Evolutionary conservation across 371 early-diverging fungal genomes (phyloP).

Genomic region (Mortierella sp.): DNA sequence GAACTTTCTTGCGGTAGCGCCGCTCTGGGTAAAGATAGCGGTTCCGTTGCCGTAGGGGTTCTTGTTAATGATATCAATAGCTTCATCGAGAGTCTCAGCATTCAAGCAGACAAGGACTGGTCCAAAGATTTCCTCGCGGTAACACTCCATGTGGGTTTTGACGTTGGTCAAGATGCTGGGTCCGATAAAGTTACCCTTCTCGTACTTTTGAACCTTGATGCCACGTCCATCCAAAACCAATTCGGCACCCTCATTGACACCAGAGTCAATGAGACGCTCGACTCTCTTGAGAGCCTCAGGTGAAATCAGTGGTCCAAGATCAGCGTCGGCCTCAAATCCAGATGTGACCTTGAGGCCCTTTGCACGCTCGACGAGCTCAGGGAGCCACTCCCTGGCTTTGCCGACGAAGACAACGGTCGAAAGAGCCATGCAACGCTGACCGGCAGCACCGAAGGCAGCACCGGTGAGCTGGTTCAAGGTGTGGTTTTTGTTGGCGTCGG

Average conservation of each 20-base stretch:
- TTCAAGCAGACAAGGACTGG: constrained; percentile 91
- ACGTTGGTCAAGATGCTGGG: constrained; percentile 92
- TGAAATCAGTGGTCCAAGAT: constrained; percentile 94
- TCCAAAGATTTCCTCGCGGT: constrained; percentile 97
- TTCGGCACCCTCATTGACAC: constrained; percentile 91
- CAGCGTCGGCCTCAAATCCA: constrained; percentile 90
- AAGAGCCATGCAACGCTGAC: constrained; percentile 96
- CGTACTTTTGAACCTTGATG: constrained; percentile 74
- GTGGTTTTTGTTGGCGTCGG: constrained; percentile 93
- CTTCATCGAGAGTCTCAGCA: constrained; percentile 92
- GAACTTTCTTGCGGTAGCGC: constrained; percentile 92
- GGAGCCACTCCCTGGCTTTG: constrained; percentile 87
- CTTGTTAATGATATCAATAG: constrained; percentile 90
- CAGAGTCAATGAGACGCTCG: constrained; percentile 85
- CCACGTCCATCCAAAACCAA: constrained; percentile 93
- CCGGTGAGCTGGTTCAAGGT: constrained; percentile 93
- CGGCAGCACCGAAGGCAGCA: constrained; percentile 98
- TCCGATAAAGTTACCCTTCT: constrained; percentile 95
- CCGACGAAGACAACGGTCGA: constrained; percentile 95
- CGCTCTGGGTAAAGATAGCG: constrained; percentile 94
- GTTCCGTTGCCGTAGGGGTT: constrained; percentile 98
- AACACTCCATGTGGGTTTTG: constrained; percentile 90
- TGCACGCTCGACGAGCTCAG: constrained; percentile 92
- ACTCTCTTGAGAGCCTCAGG: constrained; percentile 86
- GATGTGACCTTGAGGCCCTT: constrained; percentile 86